Evolutionary conservation across 1,139 yeast genomes (phyloP), one percentile per base, ranked within the genome.

Genomic region (Debaryomycetaceae sp.): DNA sequence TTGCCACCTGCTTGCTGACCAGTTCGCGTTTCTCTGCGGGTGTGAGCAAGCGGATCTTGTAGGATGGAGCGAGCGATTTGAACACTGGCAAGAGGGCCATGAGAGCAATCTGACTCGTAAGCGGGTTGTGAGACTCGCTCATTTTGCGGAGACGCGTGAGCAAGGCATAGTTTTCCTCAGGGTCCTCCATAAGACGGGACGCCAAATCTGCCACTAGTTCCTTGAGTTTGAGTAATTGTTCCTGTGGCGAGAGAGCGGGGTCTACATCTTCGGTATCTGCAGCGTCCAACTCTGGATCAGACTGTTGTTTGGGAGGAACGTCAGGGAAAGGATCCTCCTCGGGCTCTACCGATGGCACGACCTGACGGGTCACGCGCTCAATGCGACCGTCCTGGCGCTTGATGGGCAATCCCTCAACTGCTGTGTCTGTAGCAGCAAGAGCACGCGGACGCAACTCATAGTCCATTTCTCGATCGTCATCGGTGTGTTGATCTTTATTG

Each of bases 181-280:
- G 96, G 36, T 85, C 86, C 51, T 87, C 95, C 45, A 77, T 75
- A 25, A 90, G 56, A 30, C 68, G 69, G 21, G 82, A 82, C 1
- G 94, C 95, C 30, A 79, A 53, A 12, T 71, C 77, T 0, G 97
- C 95, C 21, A 90, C 71, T 35, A 79, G 83, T 53, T 86, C 97
- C 43, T 86, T 83, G 28, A 82, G 63, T 36, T 67, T 66, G 13
- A 66, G 41, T 22, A 82, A 61, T 34, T 63, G 64, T 45, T 77
- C 79, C 31, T 62, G 70, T 0, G 79, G 77, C n/a, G 73, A 60
- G 6, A 67, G 58, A 12, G 60, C 62, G 4, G 64, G 66, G 28
- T 70, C 68, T 12, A 58, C 60, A 14, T 62, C 72, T 23, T 57
- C 59, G 27, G 58, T 68, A 20, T 51, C 50, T 14, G 50, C 55